Conservation (phyloP, 768 basidiomycete species). For the Termitomyces sp. region DNA sequence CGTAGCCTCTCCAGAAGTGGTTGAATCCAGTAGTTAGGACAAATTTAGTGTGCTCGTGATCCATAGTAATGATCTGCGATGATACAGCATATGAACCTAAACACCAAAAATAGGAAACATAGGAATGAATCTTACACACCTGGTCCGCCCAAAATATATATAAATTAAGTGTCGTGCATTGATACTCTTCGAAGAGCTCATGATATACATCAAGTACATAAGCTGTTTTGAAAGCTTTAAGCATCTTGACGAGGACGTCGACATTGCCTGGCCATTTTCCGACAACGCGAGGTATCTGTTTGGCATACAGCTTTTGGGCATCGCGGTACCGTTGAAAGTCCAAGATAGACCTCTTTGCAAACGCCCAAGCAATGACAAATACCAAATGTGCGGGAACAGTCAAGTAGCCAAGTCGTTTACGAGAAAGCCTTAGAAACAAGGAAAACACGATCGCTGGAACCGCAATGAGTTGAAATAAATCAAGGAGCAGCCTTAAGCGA, state of each 20-base stretch:
- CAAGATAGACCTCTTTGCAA: slow-evolving; percentile 26
- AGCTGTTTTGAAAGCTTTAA: slow-evolving; percentile 46
- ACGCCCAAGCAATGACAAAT: slow-evolving; percentile 37
- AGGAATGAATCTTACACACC: slow-evolving; percentile 31
- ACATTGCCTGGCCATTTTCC: slow-evolving; percentile 80
- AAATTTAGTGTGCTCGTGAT: slow-evolving; percentile 62
- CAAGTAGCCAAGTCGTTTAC: slow-evolving; percentile 27
- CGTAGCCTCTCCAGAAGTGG: slow-evolving; percentile 60
- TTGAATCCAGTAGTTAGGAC: slow-evolving; percentile 60
- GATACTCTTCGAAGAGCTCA: slow-evolving; percentile 64
- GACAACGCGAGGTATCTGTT: slow-evolving; percentile 47
- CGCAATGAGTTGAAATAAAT: slow-evolving; percentile 34
- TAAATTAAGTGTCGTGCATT: slow-evolving; percentile 64
- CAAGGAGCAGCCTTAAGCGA: slow-evolving; percentile 43
- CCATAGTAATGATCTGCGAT: slow-evolving; percentile 65
- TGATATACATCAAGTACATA: slow-evolving; percentile 62
- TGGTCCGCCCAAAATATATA: slow-evolving; percentile 65
- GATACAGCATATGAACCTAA: neutral
- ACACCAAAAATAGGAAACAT: neutral
- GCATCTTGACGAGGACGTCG: slow-evolving; percentile 56
- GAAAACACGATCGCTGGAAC: slow-evolving; percentile 35
- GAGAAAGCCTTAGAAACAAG: slow-evolving; percentile 19
- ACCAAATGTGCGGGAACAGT: slow-evolving; percentile 30
- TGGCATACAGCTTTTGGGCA: slow-evolving; percentile 43
- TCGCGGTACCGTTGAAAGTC: slow-evolving; percentile 33